Evolutionary conservation across 2,329 filamentous ascomycete genomes (phyloP), one percentile per base, ranked within the genome.

Genomic region (Dothideomycetes sp.): DNA sequence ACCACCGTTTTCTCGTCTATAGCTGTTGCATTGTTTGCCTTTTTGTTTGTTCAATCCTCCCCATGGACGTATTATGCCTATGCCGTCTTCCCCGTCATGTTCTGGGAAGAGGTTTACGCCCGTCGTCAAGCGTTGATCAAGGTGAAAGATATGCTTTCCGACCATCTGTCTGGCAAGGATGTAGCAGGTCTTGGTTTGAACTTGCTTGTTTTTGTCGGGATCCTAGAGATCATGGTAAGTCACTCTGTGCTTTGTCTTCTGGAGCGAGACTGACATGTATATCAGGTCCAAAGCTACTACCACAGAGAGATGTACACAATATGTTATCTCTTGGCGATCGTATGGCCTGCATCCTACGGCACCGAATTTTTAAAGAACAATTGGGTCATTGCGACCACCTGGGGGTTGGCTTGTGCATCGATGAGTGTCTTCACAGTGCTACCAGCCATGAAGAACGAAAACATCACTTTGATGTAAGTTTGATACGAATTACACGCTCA

Each of bases 41-140:
- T 85, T 1, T 82, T 98, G 41, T 67, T 83, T 44, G 68, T 85
- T 43, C 89, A 93, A 32, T 74, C 78, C 31, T 94, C 88, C 2
- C 82, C 89, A 0, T 58, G 70, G 43, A 82, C 84, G 2, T 98
- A 98, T 60, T 98, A 96, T 55, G 76, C 78, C 2, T 98, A 98
- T 58, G 84, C 82, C 1, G 75, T 93, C 52, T 98, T 98, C 60
- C 91, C 91, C 0, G 79, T 94, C 2, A 74, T 85, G 43, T 96
- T 98, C 65, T 98, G 91, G 91, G 89, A 95, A 61, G 88, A 95
- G 55, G 84, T 95, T 0, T 89, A 82, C 60, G 84, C 84, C 3
- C 77, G 83, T 19, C 74, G 87, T 42, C 69, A 72, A 32, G 84
- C 84, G 29, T 61, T 95, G 10, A 54, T 64, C 5, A 72, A 78